Percentiles rank a stretch among this genome's conserved stretches.
phyloP scores from a whole-genome alignment of 2,329 filamentous ascomycete species.

The Calonectria hawksworthii region DNA sequence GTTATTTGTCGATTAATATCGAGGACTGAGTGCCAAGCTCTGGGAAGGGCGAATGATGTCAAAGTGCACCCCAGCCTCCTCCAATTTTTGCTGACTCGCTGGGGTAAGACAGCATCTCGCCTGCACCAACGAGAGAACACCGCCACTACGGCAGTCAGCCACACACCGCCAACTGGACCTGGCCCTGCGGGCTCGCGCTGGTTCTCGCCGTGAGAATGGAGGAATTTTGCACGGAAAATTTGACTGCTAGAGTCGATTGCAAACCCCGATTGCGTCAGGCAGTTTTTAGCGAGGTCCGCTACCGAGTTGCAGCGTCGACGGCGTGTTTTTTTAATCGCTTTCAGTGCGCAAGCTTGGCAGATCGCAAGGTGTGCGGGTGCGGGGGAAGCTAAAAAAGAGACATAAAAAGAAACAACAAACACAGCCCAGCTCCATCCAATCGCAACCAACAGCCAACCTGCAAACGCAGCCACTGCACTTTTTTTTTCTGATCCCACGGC shows the following conservation, averaged over 20 bases:
- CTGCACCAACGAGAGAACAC: neutral
- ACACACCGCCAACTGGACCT: neutral
- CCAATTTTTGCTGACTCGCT: neutral
- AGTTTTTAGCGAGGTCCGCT: neutral
- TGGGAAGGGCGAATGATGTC: neutral
- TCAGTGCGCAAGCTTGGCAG: neutral
- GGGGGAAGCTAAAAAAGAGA: neutral
- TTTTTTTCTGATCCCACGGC: neutral
- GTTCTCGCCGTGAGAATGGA: neutral
- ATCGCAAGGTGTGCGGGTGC: neutral
- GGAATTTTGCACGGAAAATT: neutral
- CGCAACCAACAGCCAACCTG: neutral
- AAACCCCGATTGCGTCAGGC: neutral
- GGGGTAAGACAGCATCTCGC: conserved; percentile 5
- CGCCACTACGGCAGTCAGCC: neutral
- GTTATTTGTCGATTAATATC: neutral
- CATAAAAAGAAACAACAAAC: neutral
- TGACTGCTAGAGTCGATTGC: neutral
- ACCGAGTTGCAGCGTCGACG: neutral
- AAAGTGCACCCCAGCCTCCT: neutral
- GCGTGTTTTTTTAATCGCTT: neutral
- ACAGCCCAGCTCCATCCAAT: neutral
- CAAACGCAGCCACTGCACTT: neutral
- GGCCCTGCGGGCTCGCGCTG: neutral
- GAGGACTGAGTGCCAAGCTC: neutral